These are phyloP conservation scores for Phialocephala sp. DNA, from an alignment of 2,329 filamentous ascomycete genomes.

Conservation along the genomic window DNA sequence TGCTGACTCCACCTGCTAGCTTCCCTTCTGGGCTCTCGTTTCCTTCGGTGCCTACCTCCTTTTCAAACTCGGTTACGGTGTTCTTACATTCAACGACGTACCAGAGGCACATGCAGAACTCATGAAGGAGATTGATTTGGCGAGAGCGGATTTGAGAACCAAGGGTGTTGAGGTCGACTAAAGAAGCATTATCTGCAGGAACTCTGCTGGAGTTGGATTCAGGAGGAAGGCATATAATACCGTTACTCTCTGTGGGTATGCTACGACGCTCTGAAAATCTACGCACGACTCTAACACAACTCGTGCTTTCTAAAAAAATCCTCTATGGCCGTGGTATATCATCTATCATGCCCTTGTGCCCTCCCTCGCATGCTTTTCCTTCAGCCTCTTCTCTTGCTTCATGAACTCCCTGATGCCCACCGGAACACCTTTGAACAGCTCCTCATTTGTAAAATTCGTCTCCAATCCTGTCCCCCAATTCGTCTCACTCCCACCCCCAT, in stretches of 20 bases:
- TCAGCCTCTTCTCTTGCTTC: conserved; percentile 91
- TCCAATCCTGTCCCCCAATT: conserved; percentile 61
- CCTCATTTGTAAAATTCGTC: conserved; percentile 62
- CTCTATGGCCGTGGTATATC: background rate
- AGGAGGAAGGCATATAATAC: conserved; percentile 12
- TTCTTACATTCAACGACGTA: conserved; percentile 96
- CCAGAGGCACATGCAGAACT: conserved; percentile 89
- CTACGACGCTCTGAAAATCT: conserved; percentile 8
- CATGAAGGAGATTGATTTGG: conserved; percentile 81
- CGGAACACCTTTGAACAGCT: conserved; percentile 80
- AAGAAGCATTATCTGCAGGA: background rate
- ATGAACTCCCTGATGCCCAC: conserved; percentile 97
- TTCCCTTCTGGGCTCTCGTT: conserved; percentile 92
- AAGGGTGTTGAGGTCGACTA: conserved; percentile 69
- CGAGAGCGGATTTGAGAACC: conserved; percentile 73
- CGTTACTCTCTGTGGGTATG: background rate
- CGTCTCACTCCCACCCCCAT: conserved; percentile 75
- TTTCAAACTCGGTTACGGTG: conserved; percentile 87
- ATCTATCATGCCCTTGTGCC: conserved; percentile 38
- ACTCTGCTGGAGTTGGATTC: background rate
- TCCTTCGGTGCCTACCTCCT: conserved; percentile 92
- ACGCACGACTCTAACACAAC: background rate
- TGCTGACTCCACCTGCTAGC: conserved; percentile 53
- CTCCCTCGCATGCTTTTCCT: conserved; percentile 70
- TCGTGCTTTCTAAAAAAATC: background rate